phyloP scores from a whole-genome alignment of 2,329 filamentous ascomycete species.

The Elsinoe fawcettii region DNA sequence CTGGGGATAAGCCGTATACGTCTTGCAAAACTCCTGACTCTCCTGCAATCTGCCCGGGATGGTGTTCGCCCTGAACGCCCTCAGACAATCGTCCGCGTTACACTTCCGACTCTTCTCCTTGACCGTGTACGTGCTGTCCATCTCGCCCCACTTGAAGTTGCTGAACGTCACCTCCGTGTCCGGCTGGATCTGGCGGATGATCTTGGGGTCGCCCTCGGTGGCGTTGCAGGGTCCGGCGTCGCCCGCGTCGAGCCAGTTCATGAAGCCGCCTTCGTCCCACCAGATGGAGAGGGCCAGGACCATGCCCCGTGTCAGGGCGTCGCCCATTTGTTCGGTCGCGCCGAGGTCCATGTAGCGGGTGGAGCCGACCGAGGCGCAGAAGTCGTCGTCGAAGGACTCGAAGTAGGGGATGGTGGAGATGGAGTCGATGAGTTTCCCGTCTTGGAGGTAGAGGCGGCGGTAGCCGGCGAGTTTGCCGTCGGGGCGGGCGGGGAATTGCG shows the following conservation, averaged over 20 bases:
- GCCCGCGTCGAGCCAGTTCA: constrained; percentile 62
- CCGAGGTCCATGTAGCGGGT: constrained; percentile 48
- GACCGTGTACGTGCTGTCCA: constrained; percentile 4
- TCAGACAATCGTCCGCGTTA: background rate
- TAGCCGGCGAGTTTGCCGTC: constrained; percentile 52
- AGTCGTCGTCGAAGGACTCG: constrained; percentile 50
- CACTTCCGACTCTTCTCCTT: background rate
- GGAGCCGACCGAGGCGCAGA: constrained; percentile 40
- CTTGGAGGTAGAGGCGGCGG: constrained; percentile 58
- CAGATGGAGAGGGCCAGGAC: constrained; percentile 50
- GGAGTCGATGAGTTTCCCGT: constrained; percentile 49
- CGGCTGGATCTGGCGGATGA: constrained; percentile 18
- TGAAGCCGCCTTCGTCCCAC: constrained; percentile 60
- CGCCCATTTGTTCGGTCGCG: constrained; percentile 49
- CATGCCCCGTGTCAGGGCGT: constrained; percentile 51
- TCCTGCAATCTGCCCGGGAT: background rate
- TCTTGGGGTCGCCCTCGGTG: constrained; percentile 19
- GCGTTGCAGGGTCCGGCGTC: constrained; percentile 22
- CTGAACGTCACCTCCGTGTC: constrained; percentile 22
- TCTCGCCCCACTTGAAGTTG: constrained; percentile 25
- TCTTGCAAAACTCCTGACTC: background rate
- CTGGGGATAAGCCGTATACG: background rate
- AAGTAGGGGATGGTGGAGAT: constrained; percentile 40
- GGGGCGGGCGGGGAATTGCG: constrained; percentile 53
- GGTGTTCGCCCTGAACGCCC: background rate